Evolutionary conservation across 2,329 filamentous ascomycete species (phyloP), one percentile per base, ranked within the genome.

Genomic region (Knoxdaviesia proteae): DNA sequence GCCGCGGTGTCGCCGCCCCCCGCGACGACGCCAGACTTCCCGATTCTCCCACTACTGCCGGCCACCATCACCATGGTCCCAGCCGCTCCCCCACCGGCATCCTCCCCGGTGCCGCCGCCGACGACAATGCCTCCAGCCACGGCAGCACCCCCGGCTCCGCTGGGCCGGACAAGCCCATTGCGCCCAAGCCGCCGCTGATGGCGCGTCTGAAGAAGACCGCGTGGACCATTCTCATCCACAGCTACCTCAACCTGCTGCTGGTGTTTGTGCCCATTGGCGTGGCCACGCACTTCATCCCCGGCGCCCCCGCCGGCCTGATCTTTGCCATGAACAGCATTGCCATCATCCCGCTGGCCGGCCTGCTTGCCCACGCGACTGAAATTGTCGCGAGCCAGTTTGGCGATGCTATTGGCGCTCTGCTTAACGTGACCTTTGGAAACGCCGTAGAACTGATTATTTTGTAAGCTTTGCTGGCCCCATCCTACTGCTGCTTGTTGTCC

Each of bases 261-360:
- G 60, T 87, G 43, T 86, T 86, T 53, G 82, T 88, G 32, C 83
- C 82, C 6, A 66, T 82, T 42, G 83, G 82, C 51, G 87, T 90
- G 52, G 67, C 68, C 46, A 67, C 76, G 44, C 65, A 79, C 44
- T 62, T 68, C 44, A 56, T 74, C 32, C 53, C 59, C 7, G 62
- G 64, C 47, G 53, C 74, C 43, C 65, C 66, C 43, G 69, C 76
- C 20, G 76, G 69, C 38, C 60, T 81, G 45, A 62, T 81, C 47
- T 86, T 86, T 55, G 77, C 69, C 45, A 69, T 84, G 62, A 86
- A 86, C 55, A 77, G 77, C 42, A 64, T 84, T 49, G 80, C 80
- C 50, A 80, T 86, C 52, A 70, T 86, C 46, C 80, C 80, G 31
- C 64, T 86, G 47, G 80, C 80, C 41, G 80, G 76, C 44, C 59